phyloP scores from a whole-genome alignment of 306 rosid genomes.

The Adenanthera pavonina region DNA sequence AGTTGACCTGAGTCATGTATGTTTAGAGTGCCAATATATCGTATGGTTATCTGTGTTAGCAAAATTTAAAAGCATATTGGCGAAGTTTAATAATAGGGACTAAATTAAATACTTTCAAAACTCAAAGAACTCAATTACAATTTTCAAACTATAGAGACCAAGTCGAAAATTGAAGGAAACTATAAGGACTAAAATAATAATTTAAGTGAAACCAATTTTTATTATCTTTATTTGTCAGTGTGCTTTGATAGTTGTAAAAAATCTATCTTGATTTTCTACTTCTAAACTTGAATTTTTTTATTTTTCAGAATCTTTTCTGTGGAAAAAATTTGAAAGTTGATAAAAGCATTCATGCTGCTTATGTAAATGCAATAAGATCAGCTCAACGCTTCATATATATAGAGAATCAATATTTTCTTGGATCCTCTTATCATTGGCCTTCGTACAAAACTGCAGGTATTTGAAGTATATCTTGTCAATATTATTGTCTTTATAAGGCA shows the following conservation, averaged over 20 bases:
- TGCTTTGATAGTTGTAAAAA: conserved; percentile 1
- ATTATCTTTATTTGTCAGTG: conserved; percentile 1
- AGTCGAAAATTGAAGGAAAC: not conserved
- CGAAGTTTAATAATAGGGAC: not conserved
- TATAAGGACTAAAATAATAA: not conserved
- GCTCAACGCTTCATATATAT: conserved; percentile 73
- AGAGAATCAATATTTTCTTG: conserved; percentile 72
- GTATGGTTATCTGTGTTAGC: no score
- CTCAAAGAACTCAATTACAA: not conserved
- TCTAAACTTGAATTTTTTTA: conserved; percentile 41
- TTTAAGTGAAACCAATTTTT: conserved; percentile 12
- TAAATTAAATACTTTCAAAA: not conserved
- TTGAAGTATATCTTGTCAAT: not conserved
- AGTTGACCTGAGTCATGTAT: no score
- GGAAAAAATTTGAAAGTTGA: conserved; percentile 79
- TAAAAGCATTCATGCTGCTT: conserved; percentile 73
- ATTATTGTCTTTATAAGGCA: not conserved
- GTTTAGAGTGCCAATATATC: no score
- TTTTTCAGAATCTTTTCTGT: conserved; percentile 68
- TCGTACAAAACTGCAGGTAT: conserved; percentile 78
- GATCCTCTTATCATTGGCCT: conserved; percentile 80
- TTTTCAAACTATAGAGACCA: not conserved
- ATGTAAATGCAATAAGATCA: conserved; percentile 71
- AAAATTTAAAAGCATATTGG: no score
- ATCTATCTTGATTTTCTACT: conserved; percentile 13